Percentiles rank a stretch among this genome's conserved stretches.
Evolutionary conservation across 2,329 filamentous ascomycete species (phyloP).

Genomic region (Aspergillus chevalieri): DNA sequence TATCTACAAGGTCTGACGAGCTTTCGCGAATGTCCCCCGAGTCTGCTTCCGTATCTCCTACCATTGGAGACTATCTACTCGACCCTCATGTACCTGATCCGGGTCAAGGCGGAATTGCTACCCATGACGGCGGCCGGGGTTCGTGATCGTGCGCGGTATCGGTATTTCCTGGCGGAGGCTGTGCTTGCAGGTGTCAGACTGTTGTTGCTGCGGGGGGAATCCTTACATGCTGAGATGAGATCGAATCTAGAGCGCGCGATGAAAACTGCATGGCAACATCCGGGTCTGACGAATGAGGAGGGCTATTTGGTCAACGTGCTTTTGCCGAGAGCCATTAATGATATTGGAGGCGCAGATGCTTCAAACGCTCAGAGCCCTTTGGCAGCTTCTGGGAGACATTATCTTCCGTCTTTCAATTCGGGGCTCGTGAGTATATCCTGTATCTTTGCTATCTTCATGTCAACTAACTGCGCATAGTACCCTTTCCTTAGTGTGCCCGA

Average conservation of each 20-base stretch:
- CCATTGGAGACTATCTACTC: constrained; percentile 27
- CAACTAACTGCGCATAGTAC: constrained; percentile 19
- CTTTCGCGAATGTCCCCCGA: constrained; percentile 23
- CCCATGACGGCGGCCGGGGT: constrained; percentile 21
- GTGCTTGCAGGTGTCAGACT: constrained; percentile 30
- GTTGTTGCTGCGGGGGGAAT: constrained; percentile 25
- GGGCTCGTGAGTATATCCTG: constrained; percentile 20
- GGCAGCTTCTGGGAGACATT: constrained; percentile 12
- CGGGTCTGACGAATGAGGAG: constrained; percentile 26
- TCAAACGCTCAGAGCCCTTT: constrained; percentile 6
- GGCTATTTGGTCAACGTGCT: constrained; percentile 26
- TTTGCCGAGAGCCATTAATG: constrained; percentile 23
- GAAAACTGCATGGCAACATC: constrained; percentile 27
- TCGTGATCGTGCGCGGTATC: constrained; percentile 11
- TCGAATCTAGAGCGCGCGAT: constrained; percentile 26
- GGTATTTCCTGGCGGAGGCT: constrained; percentile 18
- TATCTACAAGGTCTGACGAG: constrained; percentile 25
- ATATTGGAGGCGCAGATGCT: constrained; percentile 14
- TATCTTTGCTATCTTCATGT: neutral
- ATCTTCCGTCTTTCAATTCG: constrained; percentile 22
- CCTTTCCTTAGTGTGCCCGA: constrained; percentile 25
- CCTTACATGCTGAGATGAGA: constrained; percentile 19
- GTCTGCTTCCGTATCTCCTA: constrained; percentile 23
- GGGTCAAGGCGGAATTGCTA: constrained; percentile 26
- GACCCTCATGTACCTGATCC: constrained; percentile 29